Evolutionary conservation across 352 stramenopile species (phyloP).

Genomic region (Blastocystis sp.): DNA sequence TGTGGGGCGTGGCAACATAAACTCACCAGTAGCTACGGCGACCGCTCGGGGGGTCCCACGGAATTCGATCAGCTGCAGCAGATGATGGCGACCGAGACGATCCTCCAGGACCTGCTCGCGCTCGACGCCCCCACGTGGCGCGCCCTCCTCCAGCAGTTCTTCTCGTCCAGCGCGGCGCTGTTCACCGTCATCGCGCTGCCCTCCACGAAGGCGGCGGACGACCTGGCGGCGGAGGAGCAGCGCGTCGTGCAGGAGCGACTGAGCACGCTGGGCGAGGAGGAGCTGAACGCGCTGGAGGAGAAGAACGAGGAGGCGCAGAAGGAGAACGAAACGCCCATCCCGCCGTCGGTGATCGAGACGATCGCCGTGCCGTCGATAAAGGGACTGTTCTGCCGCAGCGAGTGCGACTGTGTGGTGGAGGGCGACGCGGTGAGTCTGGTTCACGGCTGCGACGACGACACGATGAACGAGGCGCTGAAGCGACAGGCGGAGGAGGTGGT

Average conservation of each 20-base stretch:
- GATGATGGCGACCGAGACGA: neutral
- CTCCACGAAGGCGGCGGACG: neutral
- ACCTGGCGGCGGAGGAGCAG: neutral
- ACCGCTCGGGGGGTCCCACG: neutral
- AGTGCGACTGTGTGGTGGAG: neutral
- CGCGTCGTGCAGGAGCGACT: constrained; percentile 7
- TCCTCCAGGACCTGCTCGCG: neutral
- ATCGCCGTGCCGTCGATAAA: neutral
- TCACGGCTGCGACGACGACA: neutral
- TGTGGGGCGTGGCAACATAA: neutral
- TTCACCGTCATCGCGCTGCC: constrained; percentile 27
- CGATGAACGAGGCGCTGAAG: neutral
- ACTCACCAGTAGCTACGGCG: neutral
- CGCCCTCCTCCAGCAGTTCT: constrained; percentile 13
- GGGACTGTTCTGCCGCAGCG: neutral
- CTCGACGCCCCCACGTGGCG: neutral
- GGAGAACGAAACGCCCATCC: constrained; percentile 5
- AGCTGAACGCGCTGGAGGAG: neutral
- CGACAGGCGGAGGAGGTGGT: neutral
- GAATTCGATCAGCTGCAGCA: neutral
- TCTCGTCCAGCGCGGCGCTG: neutral
- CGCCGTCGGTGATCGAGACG: neutral
- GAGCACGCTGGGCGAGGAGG: neutral
- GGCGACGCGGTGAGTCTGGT: neutral
- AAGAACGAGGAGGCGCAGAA: neutral